Percentiles rank a stretch among this genome's conserved stretches.
Conservation (phyloP, 768 basidiomycete species). For the Antrodiella citrinella region DNA sequence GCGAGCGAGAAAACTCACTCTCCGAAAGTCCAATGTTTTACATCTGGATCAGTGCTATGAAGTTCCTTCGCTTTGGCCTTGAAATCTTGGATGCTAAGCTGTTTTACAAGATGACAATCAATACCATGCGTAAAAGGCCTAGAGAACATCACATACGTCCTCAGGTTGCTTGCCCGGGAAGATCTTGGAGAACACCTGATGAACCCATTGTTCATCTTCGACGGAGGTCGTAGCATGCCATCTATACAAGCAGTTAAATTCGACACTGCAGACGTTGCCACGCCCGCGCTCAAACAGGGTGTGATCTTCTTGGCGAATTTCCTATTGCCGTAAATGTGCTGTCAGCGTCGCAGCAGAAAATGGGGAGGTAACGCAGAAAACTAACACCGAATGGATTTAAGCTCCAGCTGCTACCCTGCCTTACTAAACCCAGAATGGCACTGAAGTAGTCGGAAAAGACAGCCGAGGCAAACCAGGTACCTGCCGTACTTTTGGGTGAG, state of each 20-base stretch:
- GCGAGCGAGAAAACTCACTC: conserved; percentile 37
- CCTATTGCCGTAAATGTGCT: conserved; percentile 39
- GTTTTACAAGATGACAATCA: background rate
- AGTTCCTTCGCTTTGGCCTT: conserved; percentile 33
- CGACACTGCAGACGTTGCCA: conserved; percentile 77
- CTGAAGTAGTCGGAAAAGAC: conserved; percentile 85
- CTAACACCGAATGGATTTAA: conserved; percentile 64
- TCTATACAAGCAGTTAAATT: conserved; percentile 85
- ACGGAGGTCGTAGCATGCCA: conserved; percentile 78
- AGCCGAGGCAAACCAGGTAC: conserved; percentile 66
- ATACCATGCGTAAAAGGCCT: no score
- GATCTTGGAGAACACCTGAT: conserved; percentile 35
- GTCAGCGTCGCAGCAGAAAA: background rate
- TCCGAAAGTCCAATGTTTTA: conserved; percentile 62
- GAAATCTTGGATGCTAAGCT: conserved; percentile 44
- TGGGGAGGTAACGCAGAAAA: conserved; percentile 3
- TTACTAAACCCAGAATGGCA: conserved; percentile 68
- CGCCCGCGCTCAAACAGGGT: conserved; percentile 68
- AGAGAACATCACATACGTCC: conserved; percentile 17
- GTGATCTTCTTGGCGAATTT: conserved; percentile 58
- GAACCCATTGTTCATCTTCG: conserved; percentile 66
- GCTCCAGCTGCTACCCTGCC: conserved; percentile 71
- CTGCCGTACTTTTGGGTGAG: background rate
- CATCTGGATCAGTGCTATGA: conserved; percentile 33
- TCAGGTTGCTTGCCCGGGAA: conserved; percentile 50